Percentiles rank a stretch among this genome's conserved stretches.
Evolutionary conservation across 2,329 filamentous ascomycete genomes (phyloP).

Genomic region (Diaporthe ilicicola): DNA sequence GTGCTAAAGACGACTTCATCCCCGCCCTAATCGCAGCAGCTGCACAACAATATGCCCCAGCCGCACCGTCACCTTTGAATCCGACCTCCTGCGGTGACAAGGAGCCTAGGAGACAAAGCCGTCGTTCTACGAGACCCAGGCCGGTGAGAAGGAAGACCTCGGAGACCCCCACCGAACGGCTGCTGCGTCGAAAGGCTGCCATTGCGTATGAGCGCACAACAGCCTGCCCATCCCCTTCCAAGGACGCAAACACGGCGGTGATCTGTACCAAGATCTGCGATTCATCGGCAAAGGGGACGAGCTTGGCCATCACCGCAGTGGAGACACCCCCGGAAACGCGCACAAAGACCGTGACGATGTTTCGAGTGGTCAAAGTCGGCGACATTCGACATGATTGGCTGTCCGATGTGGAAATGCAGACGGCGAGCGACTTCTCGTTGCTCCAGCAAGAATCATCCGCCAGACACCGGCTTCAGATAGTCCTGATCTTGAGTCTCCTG

Average conservation of each 20-base stretch:
- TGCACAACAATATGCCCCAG: slow-evolving; percentile 29
- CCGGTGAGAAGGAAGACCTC: slow-evolving; percentile 26
- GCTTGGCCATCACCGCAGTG: not conserved
- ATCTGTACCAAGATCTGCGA: not conserved
- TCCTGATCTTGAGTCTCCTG: slow-evolving; percentile 27
- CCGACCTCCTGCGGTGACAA: slow-evolving; percentile 26
- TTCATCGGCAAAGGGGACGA: slow-evolving; percentile 2
- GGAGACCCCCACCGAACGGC: slow-evolving; percentile 27
- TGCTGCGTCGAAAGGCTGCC: slow-evolving; percentile 31
- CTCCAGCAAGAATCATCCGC: not conserved
- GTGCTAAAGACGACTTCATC: slow-evolving; percentile 23
- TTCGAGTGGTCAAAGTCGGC: slow-evolving; percentile 19
- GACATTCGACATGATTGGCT: slow-evolving; percentile 16
- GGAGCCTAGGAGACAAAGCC: slow-evolving; percentile 10
- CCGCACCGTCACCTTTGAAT: slow-evolving; percentile 31
- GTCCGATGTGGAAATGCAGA: slow-evolving; percentile 30
- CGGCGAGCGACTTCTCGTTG: not conserved
- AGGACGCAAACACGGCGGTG: not conserved
- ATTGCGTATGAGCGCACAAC: slow-evolving; percentile 25
- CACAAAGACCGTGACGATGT: slow-evolving; percentile 16
- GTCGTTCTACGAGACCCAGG: slow-evolving; percentile 21
- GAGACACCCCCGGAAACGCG: slow-evolving; percentile 2
- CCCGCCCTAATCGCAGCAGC: slow-evolving; percentile 27
- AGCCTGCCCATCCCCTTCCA: not conserved
- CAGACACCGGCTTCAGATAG: slow-evolving; percentile 26